phyloP scores from a whole-genome alignment of 805 yeast species.

The Lachancea thermotolerans region DNA sequence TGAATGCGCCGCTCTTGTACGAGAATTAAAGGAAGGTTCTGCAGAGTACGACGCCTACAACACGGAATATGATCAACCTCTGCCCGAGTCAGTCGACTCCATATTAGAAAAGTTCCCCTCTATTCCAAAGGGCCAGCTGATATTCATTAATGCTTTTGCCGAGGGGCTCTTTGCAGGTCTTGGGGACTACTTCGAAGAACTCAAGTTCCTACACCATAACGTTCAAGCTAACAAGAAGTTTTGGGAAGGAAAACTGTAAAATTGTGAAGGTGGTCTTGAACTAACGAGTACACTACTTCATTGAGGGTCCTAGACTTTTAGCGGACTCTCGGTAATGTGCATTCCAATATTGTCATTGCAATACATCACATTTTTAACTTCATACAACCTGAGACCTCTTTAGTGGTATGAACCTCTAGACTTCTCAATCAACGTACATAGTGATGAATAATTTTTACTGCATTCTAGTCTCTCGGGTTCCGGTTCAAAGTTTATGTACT shows the following conservation, averaged over 20 bases:
- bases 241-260: slow-evolving; percentile 38
- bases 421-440: no score
- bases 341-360: no score
- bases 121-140: slow-evolving; percentile 67
- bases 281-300: no score
- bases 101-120: slow-evolving; percentile 42
- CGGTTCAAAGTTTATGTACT: no score
- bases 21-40: slow-evolving; percentile 22
- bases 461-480: no score
- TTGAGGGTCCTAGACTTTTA: no score
- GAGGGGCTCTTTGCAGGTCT: slow-evolving; percentile 64
- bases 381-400: no score
- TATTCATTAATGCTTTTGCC: slow-evolving; percentile 80
- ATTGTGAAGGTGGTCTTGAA: background rate
- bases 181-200: slow-evolving; percentile 52
- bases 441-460: no score
- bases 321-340: no score
- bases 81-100: slow-evolving; percentile 35
- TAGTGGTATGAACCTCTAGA: no score
- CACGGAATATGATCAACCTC: slow-evolving; percentile 15
- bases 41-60: slow-evolving; percentile 3
- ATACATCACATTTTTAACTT: no score
- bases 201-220: slow-evolving; percentile 49
- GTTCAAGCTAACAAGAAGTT: slow-evolving; percentile 46
- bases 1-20: slow-evolving; percentile 54